Evolutionary conservation across 1,139 yeast species (phyloP).

Genomic region (Geotrichum carabidarum): DNA sequence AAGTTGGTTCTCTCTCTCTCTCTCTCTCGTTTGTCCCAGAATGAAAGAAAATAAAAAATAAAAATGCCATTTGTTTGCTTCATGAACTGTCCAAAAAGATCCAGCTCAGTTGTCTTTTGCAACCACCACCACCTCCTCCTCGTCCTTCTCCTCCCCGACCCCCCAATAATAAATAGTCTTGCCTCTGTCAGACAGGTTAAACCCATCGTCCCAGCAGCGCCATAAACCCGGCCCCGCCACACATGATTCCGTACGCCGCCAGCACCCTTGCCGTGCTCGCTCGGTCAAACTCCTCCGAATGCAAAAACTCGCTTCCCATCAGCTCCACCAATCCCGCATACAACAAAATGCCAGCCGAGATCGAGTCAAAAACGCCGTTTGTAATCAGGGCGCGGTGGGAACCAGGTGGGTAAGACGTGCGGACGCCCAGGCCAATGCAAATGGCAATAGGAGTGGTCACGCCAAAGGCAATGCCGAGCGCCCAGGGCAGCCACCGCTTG

Average conservation of each 20-base stretch:
- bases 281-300: slow-evolving; percentile 33
- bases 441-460: slow-evolving; percentile 79
- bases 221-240: slow-evolving; percentile 76
- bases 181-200: slow-evolving; percentile 33
- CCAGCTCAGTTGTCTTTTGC: too few species aligned
- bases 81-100: too few species aligned
- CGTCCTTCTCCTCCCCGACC: too few species aligned
- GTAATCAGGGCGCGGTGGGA: slow-evolving; percentile 63
- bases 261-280: slow-evolving; percentile 38
- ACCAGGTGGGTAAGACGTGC: slow-evolving; percentile 53
- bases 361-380: slow-evolving; percentile 74
- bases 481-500: slow-evolving; percentile 52
- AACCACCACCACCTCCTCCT: too few species aligned
- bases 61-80: slow-evolving; percentile 12
- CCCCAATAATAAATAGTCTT: not conserved
- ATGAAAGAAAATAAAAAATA: not conserved
- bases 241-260: slow-evolving; percentile 41
- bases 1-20: too few species aligned
- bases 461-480: slow-evolving; percentile 55
- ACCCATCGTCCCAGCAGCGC: slow-evolving; percentile 88
- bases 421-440: slow-evolving; percentile 81
- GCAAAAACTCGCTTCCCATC: slow-evolving; percentile 84
- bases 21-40: too few species aligned
- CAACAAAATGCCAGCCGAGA: slow-evolving; percentile 78
- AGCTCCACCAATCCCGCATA: slow-evolving; percentile 85